A percentile compares a stretch with the other conserved stretches of the same genome.
phyloP scores from a whole-genome alignment of 768 basidiomycete species.

The Daedaleopsis sinensis region DNA sequence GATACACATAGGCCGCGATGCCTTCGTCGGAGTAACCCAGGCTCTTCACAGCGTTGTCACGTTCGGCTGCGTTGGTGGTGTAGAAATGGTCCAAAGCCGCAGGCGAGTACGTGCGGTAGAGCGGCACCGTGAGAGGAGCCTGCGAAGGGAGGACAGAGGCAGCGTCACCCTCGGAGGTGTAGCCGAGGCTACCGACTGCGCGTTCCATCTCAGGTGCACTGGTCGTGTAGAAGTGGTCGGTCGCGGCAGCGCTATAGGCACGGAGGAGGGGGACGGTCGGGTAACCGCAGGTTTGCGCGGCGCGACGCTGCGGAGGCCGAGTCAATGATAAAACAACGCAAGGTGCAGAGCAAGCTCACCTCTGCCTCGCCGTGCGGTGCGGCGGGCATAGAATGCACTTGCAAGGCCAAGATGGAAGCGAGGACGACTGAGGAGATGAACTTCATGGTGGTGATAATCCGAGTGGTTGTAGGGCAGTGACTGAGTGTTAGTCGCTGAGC shows the following conservation, averaged over 20 bases:
- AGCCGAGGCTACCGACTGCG: slow-evolving; percentile 12
- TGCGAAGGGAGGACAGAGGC: slow-evolving; percentile 1
- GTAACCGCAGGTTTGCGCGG: not conserved
- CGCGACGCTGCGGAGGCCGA: not conserved
- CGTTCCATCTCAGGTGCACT: slow-evolving; percentile 5
- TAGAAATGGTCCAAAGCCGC: slow-evolving; percentile 23
- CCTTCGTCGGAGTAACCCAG: slow-evolving; percentile 17
- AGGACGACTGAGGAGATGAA: not conserved
- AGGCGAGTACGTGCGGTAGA: slow-evolving; percentile 23
- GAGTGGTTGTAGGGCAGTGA: not conserved
- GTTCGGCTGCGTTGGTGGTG: slow-evolving; percentile 21
- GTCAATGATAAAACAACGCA: not conserved
- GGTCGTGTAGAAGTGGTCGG: slow-evolving; percentile 23
- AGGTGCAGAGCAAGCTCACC: not conserved
- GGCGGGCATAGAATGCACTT: not conserved
- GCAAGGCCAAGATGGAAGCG: not conserved
- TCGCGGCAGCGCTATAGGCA: slow-evolving; percentile 1
- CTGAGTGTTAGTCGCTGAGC: no score
- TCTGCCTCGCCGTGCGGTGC: not conserved
- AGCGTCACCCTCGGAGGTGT: slow-evolving; percentile 9
- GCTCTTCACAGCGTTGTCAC: slow-evolving; percentile 15
- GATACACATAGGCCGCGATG: slow-evolving; percentile 9
- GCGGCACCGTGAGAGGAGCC: slow-evolving; percentile 16
- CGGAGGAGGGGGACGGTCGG: slow-evolving; percentile 10
- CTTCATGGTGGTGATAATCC: not conserved